Percentiles rank a stretch among this genome's conserved stretches.
phyloP scores from a whole-genome alignment of 305 asterid species.

The Fraxinus nigra region DNA sequence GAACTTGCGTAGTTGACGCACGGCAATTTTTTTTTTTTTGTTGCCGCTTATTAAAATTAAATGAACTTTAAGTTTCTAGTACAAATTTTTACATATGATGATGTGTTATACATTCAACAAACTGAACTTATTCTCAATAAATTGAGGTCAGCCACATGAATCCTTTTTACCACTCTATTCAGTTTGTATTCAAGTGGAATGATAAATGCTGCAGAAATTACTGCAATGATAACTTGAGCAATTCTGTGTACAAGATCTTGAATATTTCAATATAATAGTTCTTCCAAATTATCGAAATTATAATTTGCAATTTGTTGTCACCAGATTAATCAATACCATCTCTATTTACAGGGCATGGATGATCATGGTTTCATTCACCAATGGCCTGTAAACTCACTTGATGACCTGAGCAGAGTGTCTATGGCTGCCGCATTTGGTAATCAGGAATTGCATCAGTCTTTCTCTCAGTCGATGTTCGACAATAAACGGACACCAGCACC shows the following conservation, averaged over 20 bases:
- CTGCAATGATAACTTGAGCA: not conserved
- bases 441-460: constrained; percentile 24
- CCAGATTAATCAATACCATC: not conserved
- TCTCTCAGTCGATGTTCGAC: constrained; percentile 26
- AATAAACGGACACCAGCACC: constrained; percentile 34
- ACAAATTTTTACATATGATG: not conserved
- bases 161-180: not conserved
- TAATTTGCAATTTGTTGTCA: not conserved
- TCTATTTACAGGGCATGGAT: constrained; percentile 42
- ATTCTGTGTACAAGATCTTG: not conserved
- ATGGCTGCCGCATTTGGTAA: constrained; percentile 27
- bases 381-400: constrained; percentile 36
- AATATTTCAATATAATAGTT: not conserved
- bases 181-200: not conserved
- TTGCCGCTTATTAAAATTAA: not conserved
- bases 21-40: not conserved
- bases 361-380: constrained; percentile 41
- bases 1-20: not conserved
- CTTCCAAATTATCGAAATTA: not conserved
- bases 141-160: not conserved
- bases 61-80: not conserved
- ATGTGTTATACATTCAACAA: not conserved
- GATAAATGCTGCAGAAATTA: not conserved
- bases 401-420: constrained; percentile 31
- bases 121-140: not conserved